A percentile compares a stretch with the other conserved stretches of the same genome.
Conservation (phyloP, 306 rosid species). For the Hylodesmum podocarpum region DNA sequence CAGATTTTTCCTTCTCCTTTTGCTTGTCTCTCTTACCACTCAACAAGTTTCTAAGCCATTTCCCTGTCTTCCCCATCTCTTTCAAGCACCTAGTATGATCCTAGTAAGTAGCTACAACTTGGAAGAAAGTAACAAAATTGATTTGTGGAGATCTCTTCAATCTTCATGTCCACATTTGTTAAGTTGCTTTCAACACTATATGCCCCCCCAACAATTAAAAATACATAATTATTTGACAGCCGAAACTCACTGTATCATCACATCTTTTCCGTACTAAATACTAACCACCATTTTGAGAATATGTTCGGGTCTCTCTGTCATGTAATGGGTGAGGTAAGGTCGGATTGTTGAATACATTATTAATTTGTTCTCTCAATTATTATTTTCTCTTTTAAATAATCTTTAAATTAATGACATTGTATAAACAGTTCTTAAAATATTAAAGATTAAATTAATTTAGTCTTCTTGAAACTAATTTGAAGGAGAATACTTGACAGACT, state of each 20-base stretch:
- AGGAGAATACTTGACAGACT: no score
- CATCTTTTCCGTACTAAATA: slow-evolving; percentile 19
- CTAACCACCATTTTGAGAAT: slow-evolving; percentile 19
- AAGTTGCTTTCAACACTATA: slow-evolving; percentile 40
- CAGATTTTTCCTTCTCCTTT: slow-evolving; percentile 45
- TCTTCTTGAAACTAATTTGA: no score
- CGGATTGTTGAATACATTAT: no score
- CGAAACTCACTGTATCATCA: slow-evolving; percentile 35
- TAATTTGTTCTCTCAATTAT: no score
- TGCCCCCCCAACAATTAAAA: slow-evolving; percentile 31
- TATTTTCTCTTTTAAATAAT: no score
- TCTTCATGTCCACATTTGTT: slow-evolving; percentile 25
- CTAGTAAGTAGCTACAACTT: slow-evolving; percentile 32
- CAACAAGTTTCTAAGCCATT: slow-evolving; percentile 77
- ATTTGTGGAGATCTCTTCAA: slow-evolving; percentile 45
- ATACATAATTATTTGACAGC: slow-evolving; percentile 43
- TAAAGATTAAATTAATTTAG: no score
- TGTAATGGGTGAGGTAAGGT: slow-evolving; percentile 14
- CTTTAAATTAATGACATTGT: no score
- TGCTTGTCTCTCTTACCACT: slow-evolving; percentile 69
- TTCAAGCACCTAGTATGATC: slow-evolving; percentile 31
- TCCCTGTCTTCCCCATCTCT: slow-evolving; percentile 78
- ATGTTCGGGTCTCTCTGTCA: slow-evolving; percentile 19
- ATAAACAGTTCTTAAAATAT: no score
- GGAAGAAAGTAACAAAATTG: slow-evolving; percentile 43